These are phyloP conservation scores for Tranzscheliella williamsii DNA, from an alignment of 1,284 basidiomycete species.

Conservation along the genomic window DNA sequence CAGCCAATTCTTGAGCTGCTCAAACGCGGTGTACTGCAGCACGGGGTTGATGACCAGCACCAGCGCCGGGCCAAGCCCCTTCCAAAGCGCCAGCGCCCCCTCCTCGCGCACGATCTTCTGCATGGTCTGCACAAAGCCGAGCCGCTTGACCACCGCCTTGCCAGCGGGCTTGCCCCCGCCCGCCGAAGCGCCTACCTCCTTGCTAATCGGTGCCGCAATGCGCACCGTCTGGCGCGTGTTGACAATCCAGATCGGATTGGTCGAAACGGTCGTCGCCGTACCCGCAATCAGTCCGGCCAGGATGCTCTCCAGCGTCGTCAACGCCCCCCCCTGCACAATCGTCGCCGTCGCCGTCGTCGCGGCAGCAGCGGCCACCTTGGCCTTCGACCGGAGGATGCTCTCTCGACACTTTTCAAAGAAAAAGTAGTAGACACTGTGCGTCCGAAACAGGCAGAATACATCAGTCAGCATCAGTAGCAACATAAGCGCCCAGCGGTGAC, in stretches of 20 bases:
- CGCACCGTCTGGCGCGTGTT: constrained; percentile 74
- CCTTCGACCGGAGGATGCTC: constrained; percentile 56
- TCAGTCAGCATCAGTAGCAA: neutral
- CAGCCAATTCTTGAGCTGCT: constrained; percentile 58
- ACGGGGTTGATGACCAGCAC: constrained; percentile 94
- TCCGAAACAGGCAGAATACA: neutral
- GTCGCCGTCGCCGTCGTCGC: constrained; percentile 47
- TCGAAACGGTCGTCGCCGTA: constrained; percentile 83
- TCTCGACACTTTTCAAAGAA: constrained; percentile 62
- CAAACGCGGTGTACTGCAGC: constrained; percentile 65
- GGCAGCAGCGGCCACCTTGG: constrained; percentile 63
- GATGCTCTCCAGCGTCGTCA: constrained; percentile 85
- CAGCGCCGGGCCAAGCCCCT: constrained; percentile 92
- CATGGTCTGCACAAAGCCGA: constrained; percentile 68
- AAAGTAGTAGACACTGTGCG: constrained; percentile 61
- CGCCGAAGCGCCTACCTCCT: neutral
- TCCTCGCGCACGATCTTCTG: constrained; percentile 75
- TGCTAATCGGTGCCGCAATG: constrained; percentile 21
- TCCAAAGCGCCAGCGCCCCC: constrained; percentile 82
- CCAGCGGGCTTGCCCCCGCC: constrained; percentile 10
- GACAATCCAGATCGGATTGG: constrained; percentile 77
- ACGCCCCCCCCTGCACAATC: constrained; percentile 61
- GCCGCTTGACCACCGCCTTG: constrained; percentile 29
- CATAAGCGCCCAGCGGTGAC: neutral
- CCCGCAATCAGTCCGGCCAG: constrained; percentile 86